Conservation (phyloP, 768 basidiomycete species). For the Auricularia sp. region DNA sequence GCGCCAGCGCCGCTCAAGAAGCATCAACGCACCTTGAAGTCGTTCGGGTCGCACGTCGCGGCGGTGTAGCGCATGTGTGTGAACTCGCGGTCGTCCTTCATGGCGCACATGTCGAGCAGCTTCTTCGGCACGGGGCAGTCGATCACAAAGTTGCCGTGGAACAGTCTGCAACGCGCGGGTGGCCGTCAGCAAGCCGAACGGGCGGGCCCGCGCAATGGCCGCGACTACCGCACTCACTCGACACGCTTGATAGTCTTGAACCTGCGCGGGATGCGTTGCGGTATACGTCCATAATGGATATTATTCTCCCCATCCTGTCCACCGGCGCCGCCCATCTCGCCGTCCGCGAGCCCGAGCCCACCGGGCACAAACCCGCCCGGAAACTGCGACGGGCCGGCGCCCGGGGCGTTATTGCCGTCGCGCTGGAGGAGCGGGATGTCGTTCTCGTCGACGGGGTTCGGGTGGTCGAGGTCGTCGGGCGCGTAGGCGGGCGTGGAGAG, state of each 20-base stretch:
- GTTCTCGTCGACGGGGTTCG: neutral
- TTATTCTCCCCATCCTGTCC: slow-evolving; percentile 12
- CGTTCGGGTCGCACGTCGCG: slow-evolving; percentile 92
- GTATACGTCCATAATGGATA: slow-evolving; percentile 75
- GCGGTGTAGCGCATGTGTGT: slow-evolving; percentile 95
- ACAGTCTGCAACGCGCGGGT: slow-evolving; percentile 38
- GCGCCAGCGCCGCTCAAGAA: neutral
- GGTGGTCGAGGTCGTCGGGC: too few species aligned
- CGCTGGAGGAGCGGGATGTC: slow-evolving; percentile 9
- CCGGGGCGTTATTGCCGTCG: neutral
- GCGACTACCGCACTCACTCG: slow-evolving; percentile 41
- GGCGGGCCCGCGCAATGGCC: neutral
- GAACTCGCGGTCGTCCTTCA: slow-evolving; percentile 74
- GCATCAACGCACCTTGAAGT: slow-evolving; percentile 42
- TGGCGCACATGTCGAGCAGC: slow-evolving; percentile 73
- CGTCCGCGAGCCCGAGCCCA: slow-evolving; percentile 1
- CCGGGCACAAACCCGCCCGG: slow-evolving; percentile 1
- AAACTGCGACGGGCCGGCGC: neutral
- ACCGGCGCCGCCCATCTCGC: neutral
- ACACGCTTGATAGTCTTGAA: slow-evolving; percentile 93
- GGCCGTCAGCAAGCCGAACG: neutral
- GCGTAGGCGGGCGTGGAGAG: too few species aligned
- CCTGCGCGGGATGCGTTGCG: slow-evolving; percentile 77
- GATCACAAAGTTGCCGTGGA: slow-evolving; percentile 88
- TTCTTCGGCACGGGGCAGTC: slow-evolving; percentile 89